These are phyloP conservation scores for Drechslerella coelobrocha DNA, from an alignment of 2,329 filamentous ascomycete genomes.

Conservation along the genomic window DNA sequence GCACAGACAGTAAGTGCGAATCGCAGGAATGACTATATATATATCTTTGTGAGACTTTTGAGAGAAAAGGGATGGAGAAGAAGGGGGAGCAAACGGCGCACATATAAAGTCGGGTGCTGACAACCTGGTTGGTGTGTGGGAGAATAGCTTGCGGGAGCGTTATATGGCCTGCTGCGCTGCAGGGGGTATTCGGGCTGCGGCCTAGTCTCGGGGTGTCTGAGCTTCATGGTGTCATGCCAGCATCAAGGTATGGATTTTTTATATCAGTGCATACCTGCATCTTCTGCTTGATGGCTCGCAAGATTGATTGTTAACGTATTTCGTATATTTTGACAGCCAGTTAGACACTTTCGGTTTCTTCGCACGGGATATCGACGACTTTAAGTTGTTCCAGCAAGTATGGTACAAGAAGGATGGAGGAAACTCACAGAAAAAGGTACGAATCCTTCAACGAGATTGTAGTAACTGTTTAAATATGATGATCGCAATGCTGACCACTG, in stretches of 20 bases:
- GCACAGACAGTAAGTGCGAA: conserved; percentile 45
- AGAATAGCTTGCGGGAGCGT: conserved; percentile 50
- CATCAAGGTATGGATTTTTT: conserved; percentile 26
- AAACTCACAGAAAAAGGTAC: not conserved
- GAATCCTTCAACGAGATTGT: not conserved
- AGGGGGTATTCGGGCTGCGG: conserved; percentile 50
- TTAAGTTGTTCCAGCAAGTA: conserved; percentile 43
- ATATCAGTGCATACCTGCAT: too few relatives aligned
- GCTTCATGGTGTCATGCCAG: conserved; percentile 50
- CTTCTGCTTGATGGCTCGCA: too few relatives aligned
- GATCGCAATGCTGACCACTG: not conserved
- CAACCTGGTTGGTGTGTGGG: not conserved
- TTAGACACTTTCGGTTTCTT: conserved; percentile 51
- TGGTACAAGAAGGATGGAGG: conserved; percentile 22
- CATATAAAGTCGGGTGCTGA: not conserved
- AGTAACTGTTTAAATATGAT: not conserved
- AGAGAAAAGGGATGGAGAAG: not conserved
- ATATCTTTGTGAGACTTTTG: not conserved
- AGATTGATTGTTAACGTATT: not conserved
- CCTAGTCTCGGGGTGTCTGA: conserved; percentile 42
- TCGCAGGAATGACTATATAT: not conserved
- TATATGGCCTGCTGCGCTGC: conserved; percentile 49
- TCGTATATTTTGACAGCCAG: conserved; percentile 4
- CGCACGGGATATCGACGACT: conserved; percentile 45
- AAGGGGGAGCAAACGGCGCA: not conserved